Evolutionary conservation across 352 stramenopile species (phyloP).

Genomic region (Globisporangium spiculum): DNA sequence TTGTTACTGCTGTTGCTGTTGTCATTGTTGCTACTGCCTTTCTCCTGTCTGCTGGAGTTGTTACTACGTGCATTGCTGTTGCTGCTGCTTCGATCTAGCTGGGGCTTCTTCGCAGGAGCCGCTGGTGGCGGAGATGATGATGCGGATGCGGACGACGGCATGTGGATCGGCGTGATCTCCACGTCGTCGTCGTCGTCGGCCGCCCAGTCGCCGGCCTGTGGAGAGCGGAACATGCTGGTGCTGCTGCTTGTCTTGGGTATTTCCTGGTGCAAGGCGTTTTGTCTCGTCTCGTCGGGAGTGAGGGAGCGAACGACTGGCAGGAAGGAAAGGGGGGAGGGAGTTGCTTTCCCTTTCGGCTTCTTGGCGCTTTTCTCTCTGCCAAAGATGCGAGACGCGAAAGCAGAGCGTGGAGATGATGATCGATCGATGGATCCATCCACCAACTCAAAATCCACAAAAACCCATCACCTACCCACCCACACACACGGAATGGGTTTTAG

Average conservation of each 20-base stretch:
- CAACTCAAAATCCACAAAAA: neutral
- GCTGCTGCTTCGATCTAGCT: neutral
- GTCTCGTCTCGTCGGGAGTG: neutral
- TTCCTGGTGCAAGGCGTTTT: neutral
- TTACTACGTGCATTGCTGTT: constrained; percentile 9
- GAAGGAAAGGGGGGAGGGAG: neutral
- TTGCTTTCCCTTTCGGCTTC: neutral
- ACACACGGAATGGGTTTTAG: too few relatives aligned
- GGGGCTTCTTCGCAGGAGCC: constrained; percentile 17
- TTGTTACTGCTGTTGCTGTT: neutral
- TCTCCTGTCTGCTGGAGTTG: constrained; percentile 13
- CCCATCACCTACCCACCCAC: too few relatives aligned
- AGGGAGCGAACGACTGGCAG: neutral
- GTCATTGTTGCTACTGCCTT: neutral
- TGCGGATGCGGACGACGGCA: constrained; percentile 10
- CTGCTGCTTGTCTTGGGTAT: neutral
- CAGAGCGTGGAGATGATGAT: neutral
- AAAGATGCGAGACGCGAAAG: neutral
- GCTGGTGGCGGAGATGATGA: constrained; percentile 7
- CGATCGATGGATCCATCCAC: neutral
- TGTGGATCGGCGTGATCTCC: constrained; percentile 25
- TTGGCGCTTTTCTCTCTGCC: constrained; percentile 1
- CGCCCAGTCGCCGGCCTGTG: constrained; percentile 70
- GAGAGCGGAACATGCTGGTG: constrained; percentile 73
- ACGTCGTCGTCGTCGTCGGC: constrained; percentile 77